A percentile compares a stretch with the other conserved stretches of the same genome.
Conservation (phyloP, 2,329 filamentous ascomycete species). For the Chaetomium olivaceum region DNA sequence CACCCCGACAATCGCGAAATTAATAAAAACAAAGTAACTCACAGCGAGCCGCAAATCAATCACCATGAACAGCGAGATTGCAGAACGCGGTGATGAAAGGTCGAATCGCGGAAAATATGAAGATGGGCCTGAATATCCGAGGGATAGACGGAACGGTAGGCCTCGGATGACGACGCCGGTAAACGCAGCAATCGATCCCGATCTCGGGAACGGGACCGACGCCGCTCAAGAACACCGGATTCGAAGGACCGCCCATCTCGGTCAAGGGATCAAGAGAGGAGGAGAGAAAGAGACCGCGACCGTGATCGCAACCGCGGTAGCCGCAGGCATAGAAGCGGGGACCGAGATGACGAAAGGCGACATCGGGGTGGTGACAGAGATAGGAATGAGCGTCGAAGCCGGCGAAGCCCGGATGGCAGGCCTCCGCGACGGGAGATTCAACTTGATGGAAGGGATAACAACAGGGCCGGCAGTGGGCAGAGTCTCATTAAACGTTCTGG, state of each 20-base stretch:
- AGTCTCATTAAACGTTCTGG: conserved; percentile 43
- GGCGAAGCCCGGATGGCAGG: conserved; percentile 10
- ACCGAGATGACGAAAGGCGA: conserved; percentile 18
- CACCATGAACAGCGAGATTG: conserved; percentile 27
- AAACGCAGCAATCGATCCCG: conserved; percentile 24
- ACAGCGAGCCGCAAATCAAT: background rate
- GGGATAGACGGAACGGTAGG: conserved; percentile 23
- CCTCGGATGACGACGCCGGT: conserved; percentile 21
- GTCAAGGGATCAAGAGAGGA: conserved; percentile 25
- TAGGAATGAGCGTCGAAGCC: conserved; percentile 21
- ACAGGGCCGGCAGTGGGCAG: conserved; percentile 15
- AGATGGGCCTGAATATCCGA: conserved; percentile 12
- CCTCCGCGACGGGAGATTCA: conserved; percentile 1
- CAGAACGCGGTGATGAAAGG: conserved; percentile 17
- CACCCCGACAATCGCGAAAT: background rate
- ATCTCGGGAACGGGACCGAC: conserved; percentile 27
- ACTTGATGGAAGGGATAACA: conserved; percentile 5
- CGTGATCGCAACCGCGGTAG: conserved; percentile 18
- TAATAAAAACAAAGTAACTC: background rate
- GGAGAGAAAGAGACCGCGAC: conserved; percentile 23
- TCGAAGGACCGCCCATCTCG: conserved; percentile 27
- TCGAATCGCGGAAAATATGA: conserved; percentile 27
- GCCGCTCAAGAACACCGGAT: conserved; percentile 31
- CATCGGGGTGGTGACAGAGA: conserved; percentile 19
- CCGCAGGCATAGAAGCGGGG: conserved; percentile 15